These are phyloP conservation scores for Kentomonas sorsogonicus DNA, from an alignment of 208 protist genomes.

Conservation along the genomic window DNA sequence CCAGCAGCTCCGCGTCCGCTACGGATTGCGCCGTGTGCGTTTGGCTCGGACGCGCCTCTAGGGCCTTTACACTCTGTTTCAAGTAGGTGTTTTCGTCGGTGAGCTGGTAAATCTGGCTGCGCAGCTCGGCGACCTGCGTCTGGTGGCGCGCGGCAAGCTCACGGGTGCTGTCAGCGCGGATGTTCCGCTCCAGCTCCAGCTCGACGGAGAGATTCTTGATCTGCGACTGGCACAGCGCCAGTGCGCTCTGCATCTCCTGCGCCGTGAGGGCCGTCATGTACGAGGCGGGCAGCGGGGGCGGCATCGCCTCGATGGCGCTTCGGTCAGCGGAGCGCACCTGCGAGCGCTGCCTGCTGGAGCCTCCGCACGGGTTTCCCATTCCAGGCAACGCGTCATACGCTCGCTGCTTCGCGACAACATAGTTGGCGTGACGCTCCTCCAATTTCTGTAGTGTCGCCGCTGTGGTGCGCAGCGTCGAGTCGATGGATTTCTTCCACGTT, in stretches of 20 bases:
- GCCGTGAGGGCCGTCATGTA: too few relatives aligned
- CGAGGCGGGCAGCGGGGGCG: slow-evolving; percentile 1
- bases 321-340: too few relatives aligned
- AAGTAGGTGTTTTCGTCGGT: slow-evolving; percentile 56
- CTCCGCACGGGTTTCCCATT: too few relatives aligned
- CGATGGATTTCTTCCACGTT: too few relatives aligned
- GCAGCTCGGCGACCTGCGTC: slow-evolving; percentile 46
- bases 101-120: slow-evolving; percentile 44
- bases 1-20: background rate
- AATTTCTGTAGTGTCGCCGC: too few relatives aligned
- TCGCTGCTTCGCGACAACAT: too few relatives aligned
- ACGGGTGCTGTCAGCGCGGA: slow-evolving; percentile 49
- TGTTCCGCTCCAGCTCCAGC: slow-evolving; percentile 64
- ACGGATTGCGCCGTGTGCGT: background rate
- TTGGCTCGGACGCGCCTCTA: background rate
- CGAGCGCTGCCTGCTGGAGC: too few relatives aligned
- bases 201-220: slow-evolving; percentile 50
- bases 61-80: slow-evolving; percentile 26
- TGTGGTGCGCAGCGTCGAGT: too few relatives aligned
- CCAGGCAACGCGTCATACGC: too few relatives aligned
- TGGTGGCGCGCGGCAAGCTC: slow-evolving; percentile 35
- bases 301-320: too few relatives aligned
- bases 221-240: slow-evolving; percentile 32
- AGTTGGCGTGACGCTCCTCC: too few relatives aligned
- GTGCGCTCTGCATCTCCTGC: too few relatives aligned